A percentile compares a stretch with the other conserved stretches of the same genome.
phyloP scores from a whole-genome alignment of 768 basidiomycete species.

The Boletus subparvulus region DNA sequence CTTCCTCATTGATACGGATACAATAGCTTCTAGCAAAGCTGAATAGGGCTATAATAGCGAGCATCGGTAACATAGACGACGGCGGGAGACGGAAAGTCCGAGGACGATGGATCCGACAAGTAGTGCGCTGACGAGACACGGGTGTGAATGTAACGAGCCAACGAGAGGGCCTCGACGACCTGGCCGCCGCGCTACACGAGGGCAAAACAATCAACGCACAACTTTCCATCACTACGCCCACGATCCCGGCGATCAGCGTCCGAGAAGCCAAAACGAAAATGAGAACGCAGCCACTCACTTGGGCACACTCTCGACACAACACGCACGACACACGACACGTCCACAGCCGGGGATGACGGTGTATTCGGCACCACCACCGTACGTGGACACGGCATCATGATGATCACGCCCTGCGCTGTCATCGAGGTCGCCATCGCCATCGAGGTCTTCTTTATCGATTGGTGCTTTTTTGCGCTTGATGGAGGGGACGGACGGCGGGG shows the following conservation, averaged over 20 bases:
- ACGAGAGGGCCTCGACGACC: background rate
- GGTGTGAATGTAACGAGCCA: background rate
- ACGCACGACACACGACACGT: conserved; percentile 34
- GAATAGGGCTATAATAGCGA: conserved; percentile 3
- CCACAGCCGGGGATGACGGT: conserved; percentile 34
- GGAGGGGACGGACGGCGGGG: background rate
- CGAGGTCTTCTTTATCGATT: conserved; percentile 22
- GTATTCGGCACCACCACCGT: conserved; percentile 6
- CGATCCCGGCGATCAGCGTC: conserved; percentile 7
- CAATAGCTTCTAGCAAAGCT: conserved; percentile 9
- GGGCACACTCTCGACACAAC: conserved; percentile 36
- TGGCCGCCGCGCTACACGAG: conserved; percentile 11
- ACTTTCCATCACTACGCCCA: conserved; percentile 28
- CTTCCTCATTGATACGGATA: conserved; percentile 10
- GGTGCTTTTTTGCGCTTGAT: conserved; percentile 31
- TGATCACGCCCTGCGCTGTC: background rate
- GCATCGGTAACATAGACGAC: conserved; percentile 5
- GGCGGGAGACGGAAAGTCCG: background rate
- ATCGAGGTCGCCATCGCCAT: conserved; percentile 4
- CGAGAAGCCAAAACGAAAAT: background rate
- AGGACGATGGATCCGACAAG: background rate
- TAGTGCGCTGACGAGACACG: background rate
- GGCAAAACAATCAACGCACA: conserved; percentile 34
- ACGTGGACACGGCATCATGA: background rate
- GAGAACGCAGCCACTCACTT: conserved; percentile 28